Base-by-base conservation (phyloP, 805 yeast species). In the Candida patagonica region DNA sequence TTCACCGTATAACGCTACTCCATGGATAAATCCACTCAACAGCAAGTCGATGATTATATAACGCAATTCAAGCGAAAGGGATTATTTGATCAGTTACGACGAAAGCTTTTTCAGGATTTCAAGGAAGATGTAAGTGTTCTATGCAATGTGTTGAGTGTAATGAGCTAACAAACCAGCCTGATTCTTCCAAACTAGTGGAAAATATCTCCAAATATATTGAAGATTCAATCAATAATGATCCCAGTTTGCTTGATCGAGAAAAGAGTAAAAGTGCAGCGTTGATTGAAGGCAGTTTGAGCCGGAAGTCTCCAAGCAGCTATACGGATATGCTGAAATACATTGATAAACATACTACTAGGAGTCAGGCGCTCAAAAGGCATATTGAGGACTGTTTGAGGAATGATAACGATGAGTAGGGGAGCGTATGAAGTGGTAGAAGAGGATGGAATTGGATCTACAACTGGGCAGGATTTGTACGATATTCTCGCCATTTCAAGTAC, bases 241-340 rank as follows among this genome's bases (percentile, higher is more conserved):
- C 54, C 13, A 26, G 36, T 19, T 38, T 51, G 23, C 46, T 53
- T 24, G 39, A 42, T 6, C 39, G 48, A 20, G 54, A 51, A 17
- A 38, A 53, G 23, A 44, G 47, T 20, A 53, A 49, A 31, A 42
- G 53, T 4, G 54, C 52, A 7, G 54, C 50, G 4, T 26, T 52
- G n/a, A 36, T 52, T 5, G 57, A 53, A 35, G 31, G 31, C 15
- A 13, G 31, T 8, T 15, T 29, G 31, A 29, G 31, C 17, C 15
- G 19, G 16, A 15, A 17, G 7, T 5, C 31, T 13, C 10, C 33
- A 20, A n/a, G n/a, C n/a, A n/a, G n/a, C n/a, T 38, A 45, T 22
- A 38, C 41, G 8, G 40, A 43, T n/a, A 36, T 40, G 6, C 38
- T 27, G 30, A 30, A 39, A 12, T 44, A 47, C 20, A 33, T 46